Evolutionary conservation across 2,329 filamentous ascomycete genomes (phyloP), one percentile per base, ranked within the genome.

Genomic region (Penicillium sp.): DNA sequence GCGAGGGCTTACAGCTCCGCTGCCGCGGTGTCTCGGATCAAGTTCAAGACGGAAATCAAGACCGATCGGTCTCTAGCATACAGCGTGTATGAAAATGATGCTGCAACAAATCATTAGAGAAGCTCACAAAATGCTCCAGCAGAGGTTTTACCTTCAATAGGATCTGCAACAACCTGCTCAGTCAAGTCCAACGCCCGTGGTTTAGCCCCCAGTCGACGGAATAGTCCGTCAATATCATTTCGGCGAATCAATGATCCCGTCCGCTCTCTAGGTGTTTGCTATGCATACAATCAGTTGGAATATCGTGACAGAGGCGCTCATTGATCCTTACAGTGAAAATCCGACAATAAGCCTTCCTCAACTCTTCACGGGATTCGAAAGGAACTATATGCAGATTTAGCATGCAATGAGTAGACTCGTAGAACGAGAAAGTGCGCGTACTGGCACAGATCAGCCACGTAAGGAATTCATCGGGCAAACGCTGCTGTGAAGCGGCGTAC

Each of bases 381-480:
- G 82, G 84, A 22, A 87, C 76, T 75, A 47, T 22, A 33, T 16
- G 31, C 11, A 40, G 2, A 3, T 6, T 67, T 39, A 67, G 62
- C 22, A n/a, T 52, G 16, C 37, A 7, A 22, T 10, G 27, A n/a
- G 16, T 7, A 22, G 22, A 54, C 10, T 9, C 6, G 22, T 11
- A 19, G 46, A 33, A 44, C 49, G 40, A 46, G 61, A 5, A 7
- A 3, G 9, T 11, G 40, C 50, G 67, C 68, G 31, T 49, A 77
- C 77, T 63, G 52, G 73, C 69, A 41, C 71, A 62, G 37, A 79
- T 71, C 3, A 91, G 77, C 89, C 90, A 93, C 16, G 82, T 67
- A 51, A 91, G 81, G 1, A 92, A 69, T 55, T 88, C 82, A 60
- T 90, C 85, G 0, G 89, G 85, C 13, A 92, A 70, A 3, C 70